phyloP scores from a whole-genome alignment of 805 yeast species.

The Wickerhamiella galacta region DNA sequence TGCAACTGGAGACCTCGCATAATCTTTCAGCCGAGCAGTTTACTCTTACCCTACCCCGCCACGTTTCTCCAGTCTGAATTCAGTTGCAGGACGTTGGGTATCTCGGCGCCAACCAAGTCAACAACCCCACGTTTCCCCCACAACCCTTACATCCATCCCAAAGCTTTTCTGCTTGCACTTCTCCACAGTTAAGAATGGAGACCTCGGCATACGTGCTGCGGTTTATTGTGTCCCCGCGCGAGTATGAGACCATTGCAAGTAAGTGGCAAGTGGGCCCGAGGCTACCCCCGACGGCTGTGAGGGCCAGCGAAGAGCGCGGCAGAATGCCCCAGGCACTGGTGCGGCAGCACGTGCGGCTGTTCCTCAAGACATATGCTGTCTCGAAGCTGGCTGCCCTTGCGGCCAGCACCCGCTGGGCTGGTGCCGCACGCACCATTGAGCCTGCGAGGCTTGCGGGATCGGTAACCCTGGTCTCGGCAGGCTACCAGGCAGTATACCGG shows the following conservation, averaged over 20 bases:
- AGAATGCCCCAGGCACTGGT: conserved; percentile 11
- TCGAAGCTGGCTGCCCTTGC: conserved; percentile 6
- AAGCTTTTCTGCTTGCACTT: too few species aligned
- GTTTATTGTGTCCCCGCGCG: conserved; percentile 14
- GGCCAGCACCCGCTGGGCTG: background rate
- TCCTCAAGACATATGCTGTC: conserved; percentile 9
- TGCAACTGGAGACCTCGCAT: too few species aligned
- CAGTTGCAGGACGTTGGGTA: too few species aligned
- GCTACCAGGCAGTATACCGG: conserved; percentile 1
- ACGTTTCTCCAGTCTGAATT: too few species aligned
- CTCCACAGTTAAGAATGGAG: too few species aligned
- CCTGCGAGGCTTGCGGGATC: conserved; percentile 4
- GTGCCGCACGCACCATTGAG: background rate
- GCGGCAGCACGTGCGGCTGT: conserved; percentile 14
- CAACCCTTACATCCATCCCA: too few species aligned
- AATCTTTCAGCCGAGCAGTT: too few species aligned
- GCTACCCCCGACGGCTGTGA: conserved; percentile 5
- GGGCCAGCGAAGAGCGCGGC: conserved; percentile 4
- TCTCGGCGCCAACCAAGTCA: too few species aligned
- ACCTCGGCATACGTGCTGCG: conserved; percentile 11
- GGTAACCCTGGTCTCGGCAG: conserved; percentile 4
- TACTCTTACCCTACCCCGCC: too few species aligned
- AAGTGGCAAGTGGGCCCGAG: conserved; percentile 1
- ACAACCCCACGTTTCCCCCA: too few species aligned
- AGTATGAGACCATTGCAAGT: conserved; percentile 10